phyloP scores from a whole-genome alignment of 768 basidiomycete species.

The Naganishia friedmannii region DNA sequence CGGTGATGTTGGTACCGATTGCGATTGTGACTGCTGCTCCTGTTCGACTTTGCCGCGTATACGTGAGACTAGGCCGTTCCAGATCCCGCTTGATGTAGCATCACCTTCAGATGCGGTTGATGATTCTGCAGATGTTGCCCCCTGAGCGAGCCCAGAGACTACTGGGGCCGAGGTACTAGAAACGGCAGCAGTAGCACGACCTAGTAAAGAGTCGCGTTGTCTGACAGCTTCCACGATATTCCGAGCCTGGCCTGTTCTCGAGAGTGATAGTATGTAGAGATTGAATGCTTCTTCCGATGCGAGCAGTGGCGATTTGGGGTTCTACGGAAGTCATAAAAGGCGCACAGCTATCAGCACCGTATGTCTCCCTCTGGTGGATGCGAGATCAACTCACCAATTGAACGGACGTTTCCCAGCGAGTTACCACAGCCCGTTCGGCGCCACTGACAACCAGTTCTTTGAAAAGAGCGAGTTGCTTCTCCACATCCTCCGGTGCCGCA shows the following conservation, averaged over 20 bases:
- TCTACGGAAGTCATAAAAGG: conserved; percentile 32
- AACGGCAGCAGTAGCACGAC: background rate
- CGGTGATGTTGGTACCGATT: background rate
- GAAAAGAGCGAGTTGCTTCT: conserved; percentile 40
- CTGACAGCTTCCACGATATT: conserved; percentile 29
- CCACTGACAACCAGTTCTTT: conserved; percentile 38
- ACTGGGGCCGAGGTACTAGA: background rate
- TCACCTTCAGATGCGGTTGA: background rate
- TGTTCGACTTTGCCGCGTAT: conserved; percentile 17
- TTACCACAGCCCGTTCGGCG: conserved; percentile 41
- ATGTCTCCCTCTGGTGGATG: background rate
- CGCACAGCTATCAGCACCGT: conserved; percentile 37
- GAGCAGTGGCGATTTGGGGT: conserved; percentile 42
- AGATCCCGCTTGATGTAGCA: conserved; percentile 2
- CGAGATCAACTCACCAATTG: conserved; percentile 6
- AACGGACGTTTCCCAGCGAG: conserved; percentile 23
- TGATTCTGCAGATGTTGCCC: background rate
- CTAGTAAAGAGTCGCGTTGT: conserved; percentile 15
- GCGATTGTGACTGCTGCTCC: conserved; percentile 18
- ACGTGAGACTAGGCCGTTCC: background rate
- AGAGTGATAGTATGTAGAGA: conserved; percentile 28
- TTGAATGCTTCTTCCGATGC: conserved; percentile 31
- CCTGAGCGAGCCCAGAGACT: background rate
- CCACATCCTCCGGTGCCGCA: conserved; percentile 32
- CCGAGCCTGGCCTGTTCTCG: conserved; percentile 21